Conservation (phyloP, 2,329 filamentous ascomycete genomes). For the Ploettnerulaceae sp. region DNA sequence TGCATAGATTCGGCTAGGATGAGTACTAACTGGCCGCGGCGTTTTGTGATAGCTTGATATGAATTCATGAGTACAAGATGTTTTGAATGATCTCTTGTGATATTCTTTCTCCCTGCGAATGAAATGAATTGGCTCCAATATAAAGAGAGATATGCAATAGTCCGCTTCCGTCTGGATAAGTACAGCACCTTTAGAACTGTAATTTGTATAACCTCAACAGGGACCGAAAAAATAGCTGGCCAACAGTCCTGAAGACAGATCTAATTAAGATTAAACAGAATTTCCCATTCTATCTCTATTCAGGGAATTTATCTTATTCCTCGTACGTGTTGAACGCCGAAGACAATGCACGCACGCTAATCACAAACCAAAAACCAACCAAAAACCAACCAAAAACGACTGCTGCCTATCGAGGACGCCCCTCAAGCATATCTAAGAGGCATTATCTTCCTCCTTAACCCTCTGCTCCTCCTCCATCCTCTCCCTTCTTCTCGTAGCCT, state of each 20-base stretch:
- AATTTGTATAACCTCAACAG: too few relatives aligned
- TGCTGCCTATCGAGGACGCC: too few relatives aligned
- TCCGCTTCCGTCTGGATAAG: too few relatives aligned
- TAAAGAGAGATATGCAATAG: too few relatives aligned
- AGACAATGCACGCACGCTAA: constrained; percentile 17
- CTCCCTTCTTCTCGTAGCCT: constrained; percentile 57
- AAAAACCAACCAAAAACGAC: neutral
- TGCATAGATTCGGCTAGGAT: constrained; percentile 3
- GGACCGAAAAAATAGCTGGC: too few relatives aligned
- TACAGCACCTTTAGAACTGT: too few relatives aligned
- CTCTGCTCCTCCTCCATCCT: constrained; percentile 45
- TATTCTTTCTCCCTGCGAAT: too few relatives aligned
- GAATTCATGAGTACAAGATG: neutral
- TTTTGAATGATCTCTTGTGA: too few relatives aligned
- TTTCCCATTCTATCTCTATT: neutral
- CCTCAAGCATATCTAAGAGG: neutral
- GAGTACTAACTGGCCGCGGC: constrained; percentile 3
- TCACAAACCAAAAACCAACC: constrained; percentile 3
- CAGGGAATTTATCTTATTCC: constrained; percentile 2
- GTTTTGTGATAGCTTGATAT: constrained; percentile 1
- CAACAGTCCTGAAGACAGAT: neutral
- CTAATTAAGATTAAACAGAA: neutral
- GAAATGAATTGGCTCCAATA: too few relatives aligned
- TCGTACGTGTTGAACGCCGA: constrained; percentile 27
- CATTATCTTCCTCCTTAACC: constrained; percentile 21